Evolutionary conservation across 1,139 yeast genomes (phyloP).

Genomic region (Pichia cactophila): DNA sequence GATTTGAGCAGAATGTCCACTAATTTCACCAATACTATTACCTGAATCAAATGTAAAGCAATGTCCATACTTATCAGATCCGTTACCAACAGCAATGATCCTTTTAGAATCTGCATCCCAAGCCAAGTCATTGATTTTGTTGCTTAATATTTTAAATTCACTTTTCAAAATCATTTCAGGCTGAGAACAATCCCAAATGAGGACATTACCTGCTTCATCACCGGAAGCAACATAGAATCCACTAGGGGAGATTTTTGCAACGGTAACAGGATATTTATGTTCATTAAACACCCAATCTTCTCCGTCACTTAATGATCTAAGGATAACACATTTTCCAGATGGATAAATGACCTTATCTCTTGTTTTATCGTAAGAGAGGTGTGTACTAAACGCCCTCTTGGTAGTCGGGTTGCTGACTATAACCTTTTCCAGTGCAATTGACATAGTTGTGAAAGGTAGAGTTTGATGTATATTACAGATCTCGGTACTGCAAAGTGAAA

Average conservation of each 20-base stretch:
- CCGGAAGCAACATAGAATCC: constrained; percentile 91
- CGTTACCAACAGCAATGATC: constrained; percentile 91
- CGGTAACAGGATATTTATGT: constrained; percentile 67
- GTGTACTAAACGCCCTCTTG: constrained; percentile 59
- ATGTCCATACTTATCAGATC: constrained; percentile 86
- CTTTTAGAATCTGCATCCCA: constrained; percentile 92
- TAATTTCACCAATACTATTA: constrained; percentile 88
- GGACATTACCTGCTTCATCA: constrained; percentile 79
- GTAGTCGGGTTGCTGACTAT: constrained; percentile 80
- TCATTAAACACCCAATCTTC: constrained; percentile 35
- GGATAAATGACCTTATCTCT: constrained; percentile 72
- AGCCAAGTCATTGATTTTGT: constrained; percentile 73
- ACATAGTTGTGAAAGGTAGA: constrained; percentile 3
- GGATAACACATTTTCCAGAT: constrained; percentile 69
- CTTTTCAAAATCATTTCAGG: constrained; percentile 64
- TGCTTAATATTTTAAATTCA: constrained; percentile 69
- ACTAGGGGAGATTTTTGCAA: constrained; percentile 79
- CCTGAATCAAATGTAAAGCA: constrained; percentile 94
- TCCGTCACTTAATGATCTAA: constrained; percentile 57
- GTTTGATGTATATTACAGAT: no score
- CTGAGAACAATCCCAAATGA: constrained; percentile 73
- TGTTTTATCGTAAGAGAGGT: constrained; percentile 62
- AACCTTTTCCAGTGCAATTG: constrained; percentile 21
- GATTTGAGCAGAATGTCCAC: constrained; percentile 84
- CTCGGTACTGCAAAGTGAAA: no score